Base-by-base conservation (phyloP, 352 stramenopile species). In the Aphanomyces euteiches region DNA sequence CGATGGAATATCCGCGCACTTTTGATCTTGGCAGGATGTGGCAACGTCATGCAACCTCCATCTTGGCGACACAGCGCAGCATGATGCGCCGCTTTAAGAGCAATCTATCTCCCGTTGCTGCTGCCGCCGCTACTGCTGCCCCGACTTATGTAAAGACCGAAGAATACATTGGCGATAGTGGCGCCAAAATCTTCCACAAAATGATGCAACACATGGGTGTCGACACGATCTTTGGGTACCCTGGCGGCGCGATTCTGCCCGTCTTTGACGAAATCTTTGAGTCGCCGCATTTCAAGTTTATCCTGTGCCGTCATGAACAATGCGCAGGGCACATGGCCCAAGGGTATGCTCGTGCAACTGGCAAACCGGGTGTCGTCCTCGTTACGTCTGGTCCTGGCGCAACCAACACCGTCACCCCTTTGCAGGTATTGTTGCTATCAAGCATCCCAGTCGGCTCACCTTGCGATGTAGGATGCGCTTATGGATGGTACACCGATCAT, bases 401-500 rank as follows among this genome's bases (percentile, higher is more conserved):
- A 6, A 98, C 94, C 65, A 98, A 98, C 74, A 95, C 96, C 2
- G 89, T 98, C 40, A 98, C 94, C 10, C 92, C 92, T 15, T 75
- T 98, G 56, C 89, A 96, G 50, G 50, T 58, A 19, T 28, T 13
- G 1, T 58, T 58, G 7, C 17, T 12, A 37, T 36, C 17, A 7
- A 37, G 1, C 15, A 58, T 58, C 50, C 15, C 36, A 17, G 8
- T 58, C 50, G 15, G 2, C 21, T 19, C 50, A 58, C 36, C 15
- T 37, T 19, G 17, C 17, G 17, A 19, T 12, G 21, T 28, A 58
- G 63, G 94, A 98, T 75, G 94, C 90, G 70, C 89, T 98, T 41
- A 98, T 97, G 80, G 94, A 98, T 72, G 94, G 94, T 45, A 97
- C 96, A 28, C 92, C 94, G 28, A 96, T 98, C 69, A 86, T 98